Conservation (phyloP, 2,329 filamentous ascomycete species). For the Zymoseptoria crescenta region DNA sequence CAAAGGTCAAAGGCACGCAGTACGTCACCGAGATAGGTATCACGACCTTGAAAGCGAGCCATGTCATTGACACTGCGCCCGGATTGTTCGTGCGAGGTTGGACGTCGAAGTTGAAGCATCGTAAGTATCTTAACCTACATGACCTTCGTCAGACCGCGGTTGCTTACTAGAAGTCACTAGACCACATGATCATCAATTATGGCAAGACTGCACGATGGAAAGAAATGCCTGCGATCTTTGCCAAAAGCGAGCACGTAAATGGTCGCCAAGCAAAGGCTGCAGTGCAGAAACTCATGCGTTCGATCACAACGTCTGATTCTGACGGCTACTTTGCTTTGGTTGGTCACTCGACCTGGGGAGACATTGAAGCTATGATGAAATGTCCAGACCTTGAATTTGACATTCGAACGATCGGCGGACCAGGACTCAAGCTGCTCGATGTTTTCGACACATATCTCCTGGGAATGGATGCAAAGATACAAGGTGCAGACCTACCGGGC, state of each 20-base stretch:
- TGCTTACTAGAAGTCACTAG: neutral
- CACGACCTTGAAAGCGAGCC: neutral
- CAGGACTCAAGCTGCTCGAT: slow-evolving; percentile 35
- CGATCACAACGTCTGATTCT: neutral
- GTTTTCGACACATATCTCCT: slow-evolving; percentile 46
- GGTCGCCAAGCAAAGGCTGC: slow-evolving; percentile 1
- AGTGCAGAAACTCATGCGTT: neutral
- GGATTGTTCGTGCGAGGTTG: slow-evolving; percentile 56
- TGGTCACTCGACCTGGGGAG: slow-evolving; percentile 54
- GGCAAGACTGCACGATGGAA: neutral
- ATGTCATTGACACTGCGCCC: slow-evolving; percentile 42
- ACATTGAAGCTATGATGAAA: slow-evolving; percentile 58
- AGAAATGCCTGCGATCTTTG: slow-evolving; percentile 7
- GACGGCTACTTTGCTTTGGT: slow-evolving; percentile 41
- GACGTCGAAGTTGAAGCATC: slow-evolving; percentile 50
- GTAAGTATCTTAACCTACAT: neutral
- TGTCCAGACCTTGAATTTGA: slow-evolving; percentile 30
- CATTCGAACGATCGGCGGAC: neutral
- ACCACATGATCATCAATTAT: slow-evolving; percentile 10
- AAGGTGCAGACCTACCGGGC: neutral
- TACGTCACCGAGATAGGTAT: neutral
- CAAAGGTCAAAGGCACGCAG: neutral
- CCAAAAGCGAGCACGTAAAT: slow-evolving; percentile 5
- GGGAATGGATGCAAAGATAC: slow-evolving; percentile 1
- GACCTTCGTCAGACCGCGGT: neutral